Evolutionary conservation across 2,329 filamentous ascomycete genomes (phyloP).

Genomic region (Alternaria sp.): DNA sequence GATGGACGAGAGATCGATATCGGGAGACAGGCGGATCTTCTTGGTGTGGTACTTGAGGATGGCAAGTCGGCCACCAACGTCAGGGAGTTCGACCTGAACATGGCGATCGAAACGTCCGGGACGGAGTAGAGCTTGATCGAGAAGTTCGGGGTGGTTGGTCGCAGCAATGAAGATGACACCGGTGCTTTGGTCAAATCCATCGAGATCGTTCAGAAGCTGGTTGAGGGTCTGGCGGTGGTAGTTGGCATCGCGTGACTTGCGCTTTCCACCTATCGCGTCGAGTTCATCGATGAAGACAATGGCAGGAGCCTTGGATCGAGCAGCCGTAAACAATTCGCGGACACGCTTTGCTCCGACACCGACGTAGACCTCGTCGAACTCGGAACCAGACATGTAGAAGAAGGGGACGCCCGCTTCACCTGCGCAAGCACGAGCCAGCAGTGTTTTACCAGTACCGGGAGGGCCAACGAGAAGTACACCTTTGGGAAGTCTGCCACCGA

Average conservation of each 20-base stretch:
- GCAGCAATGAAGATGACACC: slow-evolving; percentile 96
- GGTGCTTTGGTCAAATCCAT: slow-evolving; percentile 94
- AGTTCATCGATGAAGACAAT: slow-evolving; percentile 97
- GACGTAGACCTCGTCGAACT: slow-evolving; percentile 98
- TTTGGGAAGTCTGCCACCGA: slow-evolving; percentile 96
- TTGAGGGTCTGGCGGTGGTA: slow-evolving; percentile 98
- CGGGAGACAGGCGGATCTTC: slow-evolving; percentile 81
- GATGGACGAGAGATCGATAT: slow-evolving; percentile 85
- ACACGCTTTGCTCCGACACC: slow-evolving; percentile 97
- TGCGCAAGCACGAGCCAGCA: slow-evolving; percentile 92
- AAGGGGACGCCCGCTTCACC: slow-evolving; percentile 98
- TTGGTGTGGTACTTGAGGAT: slow-evolving; percentile 94
- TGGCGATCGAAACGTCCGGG: slow-evolving; percentile 97
- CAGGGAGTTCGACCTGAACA: slow-evolving; percentile 86
- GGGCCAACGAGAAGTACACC: slow-evolving; percentile 94
- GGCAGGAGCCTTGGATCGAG: slow-evolving; percentile 83
- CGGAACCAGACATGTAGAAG: slow-evolving; percentile 99
- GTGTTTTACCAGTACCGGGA: slow-evolving; percentile 96
- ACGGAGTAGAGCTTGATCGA: slow-evolving; percentile 93
- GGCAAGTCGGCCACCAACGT: slow-evolving; percentile 90
- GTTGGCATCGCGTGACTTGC: slow-evolving; percentile 90
- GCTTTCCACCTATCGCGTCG: slow-evolving; percentile 92
- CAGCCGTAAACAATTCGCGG: slow-evolving; percentile 86
- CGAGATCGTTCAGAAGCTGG: slow-evolving; percentile 93
- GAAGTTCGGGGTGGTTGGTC: slow-evolving; percentile 92